Evolutionary conservation across 1,284 basidiomycete species (phyloP), one percentile per base, ranked within the genome.

Genomic region (Stygiomarasmius scandens): DNA sequence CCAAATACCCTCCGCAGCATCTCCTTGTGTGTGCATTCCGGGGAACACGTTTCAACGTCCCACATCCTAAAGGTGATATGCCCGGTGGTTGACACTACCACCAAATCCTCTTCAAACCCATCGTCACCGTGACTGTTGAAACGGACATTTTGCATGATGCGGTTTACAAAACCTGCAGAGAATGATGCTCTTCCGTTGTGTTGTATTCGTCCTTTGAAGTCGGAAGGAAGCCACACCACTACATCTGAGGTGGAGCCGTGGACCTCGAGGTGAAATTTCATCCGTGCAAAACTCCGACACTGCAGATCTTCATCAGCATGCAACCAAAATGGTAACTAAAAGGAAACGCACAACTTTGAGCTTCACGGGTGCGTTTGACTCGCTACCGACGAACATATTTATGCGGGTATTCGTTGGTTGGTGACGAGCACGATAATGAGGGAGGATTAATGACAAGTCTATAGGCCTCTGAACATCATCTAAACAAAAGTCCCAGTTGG

Each of bases 171-270:
- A 46, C 87, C 87, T 3, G 87, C 78, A 25, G 89, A 91, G 70
- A 86, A 87, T 14, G 77, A 71, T 11, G 82, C 75, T 57, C 77
- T 83, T 52, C 78, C 77, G 2, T 79, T 75, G 64, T 83, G 72
- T 62, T 78, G 81, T 52, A 91, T 87, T 49, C 75, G 80, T 22
- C 89, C 89, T 58, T 76, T 80, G 73, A 91, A 91, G 66, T 91
- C 89, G 29, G 87, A 90, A 2, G 89, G 89, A 12, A 91, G 75
- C 83, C 85, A 91, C 61, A 91, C 70, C 3, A 83, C 87, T 23
- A 90, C 78, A 62, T 89, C 81, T 38, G 87, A 85, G 34, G 70
- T 68, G n/a, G 76, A 74, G 4, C 83, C 84, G 61, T 79, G 78
- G 29, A 91, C 74, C 65, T 87, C 81, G 53, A 90, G 78, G 67